Evolutionary conservation across 2,329 filamentous ascomycete species (phyloP).

Genomic region (Myriosclerotinia duriaeana): DNA sequence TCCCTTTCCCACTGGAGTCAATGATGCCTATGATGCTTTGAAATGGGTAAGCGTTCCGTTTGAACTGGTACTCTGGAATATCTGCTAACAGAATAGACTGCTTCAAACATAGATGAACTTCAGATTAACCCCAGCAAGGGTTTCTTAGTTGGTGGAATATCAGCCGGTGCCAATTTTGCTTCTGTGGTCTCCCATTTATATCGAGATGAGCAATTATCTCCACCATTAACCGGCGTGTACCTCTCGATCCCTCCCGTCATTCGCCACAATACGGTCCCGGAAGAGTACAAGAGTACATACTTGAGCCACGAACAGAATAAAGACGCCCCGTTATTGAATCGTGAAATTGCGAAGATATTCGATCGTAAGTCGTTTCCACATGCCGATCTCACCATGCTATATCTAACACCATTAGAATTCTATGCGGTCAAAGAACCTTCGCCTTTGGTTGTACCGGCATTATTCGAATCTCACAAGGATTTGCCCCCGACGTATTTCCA

Average conservation of each 20-base stretch:
- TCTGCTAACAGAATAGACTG: conserved; percentile 1
- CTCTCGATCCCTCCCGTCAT: conserved; percentile 43
- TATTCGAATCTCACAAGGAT: conserved; percentile 39
- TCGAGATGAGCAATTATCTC: conserved; percentile 45
- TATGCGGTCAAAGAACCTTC: conserved; percentile 27
- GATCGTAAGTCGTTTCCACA: conserved; percentile 26
- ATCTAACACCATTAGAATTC: background rate
- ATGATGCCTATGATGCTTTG: conserved; percentile 49
- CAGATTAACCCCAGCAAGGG: conserved; percentile 46
- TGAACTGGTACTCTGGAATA: background rate
- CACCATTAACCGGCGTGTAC: conserved; percentile 49
- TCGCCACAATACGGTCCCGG: conserved; percentile 26
- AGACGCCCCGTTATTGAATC: conserved; percentile 42
- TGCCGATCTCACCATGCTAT: no score
- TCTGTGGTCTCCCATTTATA: conserved; percentile 45
- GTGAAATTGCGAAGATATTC: conserved; percentile 36
- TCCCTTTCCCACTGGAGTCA: conserved; percentile 46
- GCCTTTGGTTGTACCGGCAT: conserved; percentile 40
- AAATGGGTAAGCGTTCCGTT: conserved; percentile 43
- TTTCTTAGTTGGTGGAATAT: conserved; percentile 51
- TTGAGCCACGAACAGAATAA: conserved; percentile 47
- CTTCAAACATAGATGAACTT: conserved; percentile 31
- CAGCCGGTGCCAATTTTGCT: conserved; percentile 47
- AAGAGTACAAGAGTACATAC: conserved; percentile 44
- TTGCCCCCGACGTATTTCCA: conserved; percentile 52